Percentiles rank a stretch among this genome's conserved stretches.
Conservation (phyloP, 1,284 basidiomycete genomes). For the Puccinia sorghi region DNA sequence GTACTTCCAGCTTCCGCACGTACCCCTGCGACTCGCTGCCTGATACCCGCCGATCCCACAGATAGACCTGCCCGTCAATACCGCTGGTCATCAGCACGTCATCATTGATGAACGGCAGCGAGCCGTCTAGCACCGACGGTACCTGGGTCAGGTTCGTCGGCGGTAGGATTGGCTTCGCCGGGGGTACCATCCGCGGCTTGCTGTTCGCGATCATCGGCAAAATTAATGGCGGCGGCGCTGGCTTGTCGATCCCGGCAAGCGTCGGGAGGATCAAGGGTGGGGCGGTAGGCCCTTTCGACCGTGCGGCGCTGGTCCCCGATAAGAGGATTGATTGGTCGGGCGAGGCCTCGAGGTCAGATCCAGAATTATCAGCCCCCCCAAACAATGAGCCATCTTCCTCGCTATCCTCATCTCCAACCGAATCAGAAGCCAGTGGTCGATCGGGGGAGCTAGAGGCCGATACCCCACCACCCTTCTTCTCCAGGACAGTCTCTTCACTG, state of each 20-base stretch:
- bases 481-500: neutral
- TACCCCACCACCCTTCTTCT: neutral
- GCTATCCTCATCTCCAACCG: conserved; percentile 19
- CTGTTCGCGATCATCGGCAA: neutral
- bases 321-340: neutral
- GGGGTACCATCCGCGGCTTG: neutral
- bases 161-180: neutral
- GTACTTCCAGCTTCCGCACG: conserved; percentile 80
- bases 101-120: conserved; percentile 63
- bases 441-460: conserved; percentile 5
- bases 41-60: conserved; percentile 82
- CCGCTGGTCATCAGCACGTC: conserved; percentile 85
- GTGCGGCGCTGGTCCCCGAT: neutral
- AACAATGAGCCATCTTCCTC: conserved; percentile 40
- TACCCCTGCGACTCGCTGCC: conserved; percentile 61
- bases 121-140: conserved; percentile 56
- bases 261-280: conserved; percentile 23
- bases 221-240: neutral
- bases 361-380: conserved; percentile 38
- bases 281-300: neutral
- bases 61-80: conserved; percentile 85
- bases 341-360: conserved; percentile 1
- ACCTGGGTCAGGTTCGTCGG: conserved; percentile 37
- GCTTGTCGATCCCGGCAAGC: neutral
- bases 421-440: conserved; percentile 1